Conservation (phyloP, 331 rosid genomes). For the Ulmus americana region DNA sequence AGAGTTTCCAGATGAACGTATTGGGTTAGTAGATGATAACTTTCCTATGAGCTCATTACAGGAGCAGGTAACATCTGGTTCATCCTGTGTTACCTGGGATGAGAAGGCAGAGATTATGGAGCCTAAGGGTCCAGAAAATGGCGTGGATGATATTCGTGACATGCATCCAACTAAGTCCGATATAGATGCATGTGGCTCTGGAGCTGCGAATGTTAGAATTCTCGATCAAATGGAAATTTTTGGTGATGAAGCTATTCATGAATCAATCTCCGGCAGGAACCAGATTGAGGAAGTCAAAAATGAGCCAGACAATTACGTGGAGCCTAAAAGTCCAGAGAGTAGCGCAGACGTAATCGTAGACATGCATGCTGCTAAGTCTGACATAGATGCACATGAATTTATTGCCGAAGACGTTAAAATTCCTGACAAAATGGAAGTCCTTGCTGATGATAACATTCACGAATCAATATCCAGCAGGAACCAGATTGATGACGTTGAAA, state of each 20-base stretch:
- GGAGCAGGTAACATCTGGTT: constrained; percentile 47
- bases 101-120: constrained; percentile 84
- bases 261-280: constrained; percentile 26
- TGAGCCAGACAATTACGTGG: constrained; percentile 68
- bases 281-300: constrained; percentile 57
- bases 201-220: constrained; percentile 27
- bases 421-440: background rate
- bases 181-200: constrained; percentile 27
- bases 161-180: constrained; percentile 28
- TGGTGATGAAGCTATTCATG: constrained; percentile 34
- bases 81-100: constrained; percentile 82
- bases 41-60: constrained; percentile 42
- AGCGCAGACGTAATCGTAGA: no score
- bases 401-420: background rate
- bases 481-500: constrained; percentile 58
- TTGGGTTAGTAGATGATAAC: constrained; percentile 38
- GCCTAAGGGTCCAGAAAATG: constrained; percentile 38
- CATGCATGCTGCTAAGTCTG: no score
- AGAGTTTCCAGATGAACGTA: constrained; percentile 31
- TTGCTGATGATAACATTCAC: constrained; percentile 32
- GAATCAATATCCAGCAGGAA: constrained; percentile 31
- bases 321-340: constrained; percentile 2
- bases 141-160: constrained; percentile 37
- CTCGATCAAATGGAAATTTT: constrained; percentile 18
- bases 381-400: no score